These are phyloP conservation scores for Pinus albicaulis DNA, from an alignment of 75 land plant species.

Conservation along the genomic window DNA sequence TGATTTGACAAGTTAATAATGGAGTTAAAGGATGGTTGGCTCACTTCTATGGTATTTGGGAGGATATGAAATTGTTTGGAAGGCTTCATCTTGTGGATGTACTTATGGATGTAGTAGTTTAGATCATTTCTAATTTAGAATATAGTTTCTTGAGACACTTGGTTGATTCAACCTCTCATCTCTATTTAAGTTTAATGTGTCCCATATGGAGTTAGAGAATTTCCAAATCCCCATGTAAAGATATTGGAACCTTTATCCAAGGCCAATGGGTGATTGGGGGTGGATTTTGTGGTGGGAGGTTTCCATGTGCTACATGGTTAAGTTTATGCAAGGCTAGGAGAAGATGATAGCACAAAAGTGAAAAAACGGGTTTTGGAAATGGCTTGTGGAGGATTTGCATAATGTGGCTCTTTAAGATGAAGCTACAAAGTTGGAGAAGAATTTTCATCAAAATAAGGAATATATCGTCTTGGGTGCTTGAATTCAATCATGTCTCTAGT, in stretches of 20 bases:
- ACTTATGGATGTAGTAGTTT: too few relatives aligned
- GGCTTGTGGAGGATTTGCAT: neutral
- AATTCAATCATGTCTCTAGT: neutral
- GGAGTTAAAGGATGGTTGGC: too few relatives aligned
- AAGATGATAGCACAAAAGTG: neutral
- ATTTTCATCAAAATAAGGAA: neutral
- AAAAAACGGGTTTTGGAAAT: neutral
- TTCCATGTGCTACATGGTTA: neutral
- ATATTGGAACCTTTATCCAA: neutral
- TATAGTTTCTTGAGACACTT: neutral
- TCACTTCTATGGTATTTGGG: too few relatives aligned
- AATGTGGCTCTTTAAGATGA: neutral
- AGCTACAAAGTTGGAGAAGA: neutral
- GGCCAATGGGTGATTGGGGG: neutral
- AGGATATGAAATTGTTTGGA: too few relatives aligned
- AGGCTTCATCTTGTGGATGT: too few relatives aligned
- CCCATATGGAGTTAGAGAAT: neutral
- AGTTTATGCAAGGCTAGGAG: neutral
- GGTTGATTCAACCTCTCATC: neutral
- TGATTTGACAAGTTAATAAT: too few relatives aligned
- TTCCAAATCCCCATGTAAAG: neutral
- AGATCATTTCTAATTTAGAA: too few relatives aligned
- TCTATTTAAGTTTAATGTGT: neutral
- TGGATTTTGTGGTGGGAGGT: neutral
- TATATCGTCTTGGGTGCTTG: neutral